Evolutionary conservation across 768 basidiomycete species (phyloP).

Genomic region (Boletus reticulatus): DNA sequence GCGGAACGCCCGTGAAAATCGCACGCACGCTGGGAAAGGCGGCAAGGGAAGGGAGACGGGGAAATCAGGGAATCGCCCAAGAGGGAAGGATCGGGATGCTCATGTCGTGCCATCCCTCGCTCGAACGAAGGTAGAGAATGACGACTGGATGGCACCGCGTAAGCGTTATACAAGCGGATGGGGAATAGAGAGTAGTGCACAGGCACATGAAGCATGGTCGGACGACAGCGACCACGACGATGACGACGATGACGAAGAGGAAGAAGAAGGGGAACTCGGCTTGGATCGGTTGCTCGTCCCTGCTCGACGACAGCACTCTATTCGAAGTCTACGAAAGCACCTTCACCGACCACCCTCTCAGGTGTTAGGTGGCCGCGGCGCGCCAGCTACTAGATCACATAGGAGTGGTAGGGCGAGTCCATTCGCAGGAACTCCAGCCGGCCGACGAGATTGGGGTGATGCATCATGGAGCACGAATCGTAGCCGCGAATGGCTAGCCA

Average conservation of each 20-base stretch:
- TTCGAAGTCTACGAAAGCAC: conserved; percentile 67
- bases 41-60: conserved; percentile 26
- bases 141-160: conserved; percentile 43
- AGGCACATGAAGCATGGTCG: conserved; percentile 15
- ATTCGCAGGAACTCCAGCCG: conserved; percentile 5
- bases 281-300: conserved; percentile 67
- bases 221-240: conserved; percentile 34
- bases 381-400: conserved; percentile 12
- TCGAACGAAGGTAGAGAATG: conserved; percentile 58
- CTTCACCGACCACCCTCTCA: conserved; percentile 34
- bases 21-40: conserved; percentile 7
- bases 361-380: conserved; percentile 10
- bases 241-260: conserved; percentile 42
- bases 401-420: conserved; percentile 18
- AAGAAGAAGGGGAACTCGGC: conserved; percentile 59
- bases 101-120: conserved; percentile 58
- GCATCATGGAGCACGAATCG: conserved; percentile 21
- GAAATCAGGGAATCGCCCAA: conserved; percentile 18
- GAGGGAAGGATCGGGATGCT: conserved; percentile 31
- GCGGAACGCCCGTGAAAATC: conserved; percentile 26
- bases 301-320: conserved; percentile 71
- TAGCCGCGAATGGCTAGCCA: conserved; percentile 26
- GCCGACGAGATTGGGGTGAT: conserved; percentile 17
- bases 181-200: conserved; percentile 25
- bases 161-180: conserved; percentile 34